Evolutionary conservation across 2,329 filamentous ascomycete species (phyloP), one percentile per base, ranked within the genome.

Genomic region (Epichloe hybrida): DNA sequence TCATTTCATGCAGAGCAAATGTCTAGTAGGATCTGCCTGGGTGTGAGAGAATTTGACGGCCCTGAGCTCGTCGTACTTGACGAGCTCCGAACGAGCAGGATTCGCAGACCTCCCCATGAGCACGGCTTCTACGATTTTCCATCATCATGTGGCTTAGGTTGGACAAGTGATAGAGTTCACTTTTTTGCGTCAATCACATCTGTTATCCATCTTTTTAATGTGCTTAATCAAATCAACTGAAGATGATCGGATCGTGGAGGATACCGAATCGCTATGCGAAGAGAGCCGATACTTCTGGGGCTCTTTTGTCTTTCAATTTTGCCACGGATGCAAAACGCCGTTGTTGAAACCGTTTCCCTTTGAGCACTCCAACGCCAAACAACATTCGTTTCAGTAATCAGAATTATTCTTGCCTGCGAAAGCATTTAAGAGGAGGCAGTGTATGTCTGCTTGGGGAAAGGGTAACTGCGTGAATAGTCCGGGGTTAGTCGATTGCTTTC

Each of bases 371-470:
- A 72, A 73, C 70, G 72, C 70, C 72, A 58, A 64, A 56, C 58
- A 55, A 59, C 56, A 57, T 57, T 61, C 58, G 55, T 55, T 56
- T 50, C 42, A 40, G 37, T 31, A 23, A 49, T 44, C 11, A 38
- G 47, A 52, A 37, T 48, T 23, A 49, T 53, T 48, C 15, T 42
- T 38, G 38, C 56, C 54, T 50, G 55, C 49, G 49, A 55, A 51
- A 57, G 56, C 48, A 55, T 57, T 59, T 63, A 68, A 50, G 70
- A 62, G 44, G 71, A 71, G 56, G 75, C 65, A 60, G 76, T 69
- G 71, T 88, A 91, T 58, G 79, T 73, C 70, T 90, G 81, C 77
- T 91, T 90, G 63, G 86, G 86, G 75, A 81, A 86, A 59, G 87
- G 87, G 74, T 81, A 90, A 59, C 86, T 89, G 64, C 17, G 34